Evolutionary conservation across 805 yeast genomes (phyloP).

Genomic region (Kregervanrija delftensis): DNA sequence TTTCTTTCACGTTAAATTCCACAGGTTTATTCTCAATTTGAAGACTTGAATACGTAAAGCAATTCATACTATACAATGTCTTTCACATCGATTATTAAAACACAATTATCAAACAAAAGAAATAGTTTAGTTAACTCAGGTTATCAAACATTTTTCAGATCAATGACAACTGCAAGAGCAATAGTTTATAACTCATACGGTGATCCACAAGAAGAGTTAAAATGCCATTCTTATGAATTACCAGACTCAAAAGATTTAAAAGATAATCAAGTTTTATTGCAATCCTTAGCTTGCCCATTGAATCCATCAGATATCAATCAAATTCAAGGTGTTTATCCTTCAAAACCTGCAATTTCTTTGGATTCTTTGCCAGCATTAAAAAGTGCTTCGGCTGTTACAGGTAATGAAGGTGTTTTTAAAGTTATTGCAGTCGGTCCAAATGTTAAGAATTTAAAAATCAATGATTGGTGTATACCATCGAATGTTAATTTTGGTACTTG

Average conservation of each 20-base stretch:
- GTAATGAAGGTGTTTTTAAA: conserved; percentile 90
- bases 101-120: no score
- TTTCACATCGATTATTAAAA: background rate
- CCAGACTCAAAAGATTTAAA: conserved; percentile 26
- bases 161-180: conserved; percentile 40
- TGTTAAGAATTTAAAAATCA: conserved; percentile 42
- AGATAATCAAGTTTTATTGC: conserved; percentile 50
- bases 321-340: conserved; percentile 79
- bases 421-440: conserved; percentile 63
- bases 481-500: conserved; percentile 86
- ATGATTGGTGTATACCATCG: conserved; percentile 87
- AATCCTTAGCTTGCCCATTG: conserved; percentile 73
- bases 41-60: no score
- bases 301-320: conserved; percentile 90
- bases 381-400: conserved; percentile 75
- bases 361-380: conserved; percentile 43
- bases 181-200: conserved; percentile 66
- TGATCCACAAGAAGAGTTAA: conserved; percentile 49
- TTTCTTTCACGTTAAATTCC: no score
- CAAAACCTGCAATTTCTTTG: conserved; percentile 53
- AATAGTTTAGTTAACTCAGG: background rate
- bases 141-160: conserved; percentile 2
- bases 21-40: no score
- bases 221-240: conserved; percentile 44
- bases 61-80: background rate